Evolutionary conservation across 2,329 filamentous ascomycete species (phyloP).

Genomic region (Boeremia exigua): DNA sequence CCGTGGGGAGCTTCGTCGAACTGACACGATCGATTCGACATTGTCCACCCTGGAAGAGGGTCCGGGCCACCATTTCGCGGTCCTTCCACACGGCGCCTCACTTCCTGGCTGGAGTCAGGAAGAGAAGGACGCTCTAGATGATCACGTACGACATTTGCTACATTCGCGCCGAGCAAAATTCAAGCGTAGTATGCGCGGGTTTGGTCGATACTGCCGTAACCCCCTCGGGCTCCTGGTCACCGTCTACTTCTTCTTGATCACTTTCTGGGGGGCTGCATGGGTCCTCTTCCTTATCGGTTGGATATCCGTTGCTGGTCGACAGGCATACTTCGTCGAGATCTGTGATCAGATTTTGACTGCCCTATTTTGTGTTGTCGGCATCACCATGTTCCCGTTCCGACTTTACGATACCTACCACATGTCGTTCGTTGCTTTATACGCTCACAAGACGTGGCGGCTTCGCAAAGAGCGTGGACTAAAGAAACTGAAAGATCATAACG

Average conservation of each 20-base stretch:
- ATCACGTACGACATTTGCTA: conserved; percentile 85
- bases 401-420: conserved; percentile 86
- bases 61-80: conserved; percentile 69
- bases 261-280: conserved; percentile 84
- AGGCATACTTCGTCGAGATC: conserved; percentile 65
- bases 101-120: conserved; percentile 77
- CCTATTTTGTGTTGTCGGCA: conserved; percentile 67
- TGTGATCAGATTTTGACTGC: conserved; percentile 66
- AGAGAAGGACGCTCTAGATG: conserved; percentile 78
- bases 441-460: conserved; percentile 67
- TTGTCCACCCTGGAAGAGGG: conserved; percentile 53
- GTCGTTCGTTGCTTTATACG: conserved; percentile 77
- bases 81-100: conserved; percentile 75
- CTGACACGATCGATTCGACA: conserved; percentile 41
- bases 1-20: conserved; percentile 20
- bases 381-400: conserved; percentile 71
- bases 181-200: conserved; percentile 79
- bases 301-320: conserved; percentile 78
- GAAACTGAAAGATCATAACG: conserved; percentile 70
- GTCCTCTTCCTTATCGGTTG: conserved; percentile 87
- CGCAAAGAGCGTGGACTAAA: conserved; percentile 67
- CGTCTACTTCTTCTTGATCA: conserved; percentile 85
- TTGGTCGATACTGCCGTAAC: conserved; percentile 75
- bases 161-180: conserved; percentile 81
- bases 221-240: conserved; percentile 83